phyloP scores from a whole-genome alignment of 139 green algal genomes.

The Picochlorum sp. region DNA sequence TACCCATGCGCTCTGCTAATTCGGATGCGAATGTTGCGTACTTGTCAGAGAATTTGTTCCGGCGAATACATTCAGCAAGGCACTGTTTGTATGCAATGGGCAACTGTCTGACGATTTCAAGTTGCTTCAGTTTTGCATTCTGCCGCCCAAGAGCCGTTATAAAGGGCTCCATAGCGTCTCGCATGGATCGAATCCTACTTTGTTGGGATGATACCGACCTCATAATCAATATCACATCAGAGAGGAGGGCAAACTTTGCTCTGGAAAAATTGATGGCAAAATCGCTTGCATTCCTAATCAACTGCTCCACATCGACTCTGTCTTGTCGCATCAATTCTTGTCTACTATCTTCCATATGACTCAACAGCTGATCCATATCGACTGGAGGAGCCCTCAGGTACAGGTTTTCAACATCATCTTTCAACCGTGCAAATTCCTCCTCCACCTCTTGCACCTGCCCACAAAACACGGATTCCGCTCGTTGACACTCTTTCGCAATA shows the following conservation, averaged over 20 bases:
- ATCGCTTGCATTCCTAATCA: constrained; percentile 62
- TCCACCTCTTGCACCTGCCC: constrained; percentile 59
- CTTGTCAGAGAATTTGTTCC: constrained; percentile 38
- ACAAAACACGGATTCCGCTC: constrained; percentile 48
- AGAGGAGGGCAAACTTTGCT: constrained; percentile 61
- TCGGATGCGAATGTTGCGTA: constrained; percentile 50
- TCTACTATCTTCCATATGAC: constrained; percentile 45
- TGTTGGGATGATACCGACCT: constrained; percentile 65
- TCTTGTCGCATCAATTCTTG: constrained; percentile 37
- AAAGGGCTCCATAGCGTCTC: constrained; percentile 3
- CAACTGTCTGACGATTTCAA: constrained; percentile 52
- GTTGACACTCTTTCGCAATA: constrained; percentile 48
- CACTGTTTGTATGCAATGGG: constrained; percentile 66
- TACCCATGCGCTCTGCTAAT: constrained; percentile 68
- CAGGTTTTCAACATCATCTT: constrained; percentile 71
- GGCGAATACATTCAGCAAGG: constrained; percentile 72
- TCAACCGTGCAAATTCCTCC: constrained; percentile 51
- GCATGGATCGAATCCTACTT: constrained; percentile 75
- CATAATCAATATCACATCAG: constrained; percentile 70
- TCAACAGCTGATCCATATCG: constrained; percentile 57
- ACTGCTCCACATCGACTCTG: constrained; percentile 36
- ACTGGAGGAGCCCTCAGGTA: constrained; percentile 68
- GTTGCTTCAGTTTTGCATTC: constrained; percentile 11
- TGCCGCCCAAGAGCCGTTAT: constrained; percentile 17
- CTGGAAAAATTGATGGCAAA: constrained; percentile 15